phyloP scores from a whole-genome alignment of 2,329 filamentous ascomycete species.

The Lecanicillium sp. region DNA sequence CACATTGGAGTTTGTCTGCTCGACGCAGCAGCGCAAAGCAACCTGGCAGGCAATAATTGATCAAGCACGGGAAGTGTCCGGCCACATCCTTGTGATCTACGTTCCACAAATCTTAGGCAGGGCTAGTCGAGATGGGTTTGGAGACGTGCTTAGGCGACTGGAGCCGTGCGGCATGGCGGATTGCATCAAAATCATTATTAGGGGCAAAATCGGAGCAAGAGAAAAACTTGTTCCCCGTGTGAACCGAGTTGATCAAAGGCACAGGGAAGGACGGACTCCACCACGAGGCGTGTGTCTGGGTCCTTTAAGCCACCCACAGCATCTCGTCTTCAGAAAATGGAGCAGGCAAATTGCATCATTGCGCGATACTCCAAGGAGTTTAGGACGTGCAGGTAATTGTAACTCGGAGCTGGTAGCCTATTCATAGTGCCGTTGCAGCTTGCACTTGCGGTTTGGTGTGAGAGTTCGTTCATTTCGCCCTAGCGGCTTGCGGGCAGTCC shows the following conservation, averaged over 20 bases:
- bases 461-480: background rate
- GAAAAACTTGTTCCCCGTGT: background rate
- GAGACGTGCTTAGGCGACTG: background rate
- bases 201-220: background rate
- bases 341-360: constrained; percentile 6
- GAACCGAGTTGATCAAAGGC: background rate
- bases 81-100: constrained; percentile 2
- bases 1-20: background rate
- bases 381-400: background rate
- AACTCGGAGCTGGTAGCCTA: background rate
- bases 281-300: background rate
- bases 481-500: background rate
- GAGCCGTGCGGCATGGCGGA: background rate
- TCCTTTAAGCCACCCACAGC: constrained; percentile 6
- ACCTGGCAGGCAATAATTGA: background rate
- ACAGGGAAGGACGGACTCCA: constrained; percentile 1
- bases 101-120: background rate
- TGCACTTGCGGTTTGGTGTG: background rate
- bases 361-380: constrained; percentile 6
- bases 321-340: constrained; percentile 10
- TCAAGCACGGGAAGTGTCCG: background rate
- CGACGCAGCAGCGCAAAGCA: background rate
- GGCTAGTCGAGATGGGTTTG: background rate
- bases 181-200: background rate
- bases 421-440: background rate